Base-by-base conservation (phyloP, 2,329 filamentous ascomycete species). In the Scytalidium sp. region DNA sequence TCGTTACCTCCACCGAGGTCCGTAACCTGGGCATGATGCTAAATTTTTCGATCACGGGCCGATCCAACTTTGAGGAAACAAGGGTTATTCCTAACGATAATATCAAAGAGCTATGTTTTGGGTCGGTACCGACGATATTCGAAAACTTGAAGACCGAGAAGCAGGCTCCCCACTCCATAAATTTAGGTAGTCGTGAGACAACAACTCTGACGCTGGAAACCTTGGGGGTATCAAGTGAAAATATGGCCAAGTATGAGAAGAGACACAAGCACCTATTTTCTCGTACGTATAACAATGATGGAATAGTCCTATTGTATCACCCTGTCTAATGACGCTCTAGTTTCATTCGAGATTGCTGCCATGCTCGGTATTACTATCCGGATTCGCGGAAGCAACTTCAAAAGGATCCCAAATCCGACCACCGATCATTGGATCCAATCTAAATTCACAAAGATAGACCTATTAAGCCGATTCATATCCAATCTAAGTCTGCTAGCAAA, bases 301-400 rank as follows among this genome's bases (percentile, higher is more conserved):
- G 4, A 2, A 21, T 9, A n/a, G 10, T 3, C 32, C 41, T 17
- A 23, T 50, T 8, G 32, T 10, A 5, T 10, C 5, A 3, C n/a
- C 8, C 21, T 15, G 6, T n/a, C 44, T 58, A 41, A 53, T 17
- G 17, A 25, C 46, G 19, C 11, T 6, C 19, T 52, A 80, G 79
- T 83, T 1, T 72, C 76, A 0, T 83, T 83, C 45, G 80, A 83
- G 57, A 70, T 83, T 0, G 60, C 81, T 2, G 80, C 78, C n/a
- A 83, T 83, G 79, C 63, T 83, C 1, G 71, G 73, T 41, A 70
- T 71, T 21, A 72, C 71, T 0, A 67, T 81, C 19, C 75, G 80
- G 46, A 74, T 80, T 19, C 66, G 67, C 5, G 64, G 74, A 42
- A 79, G 69, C 44, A 70, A 67, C 50, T 83, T 77, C 53, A 76